phyloP scores from a whole-genome alignment of 306 rosid species.

The Cucurbita argyrosperma region DNA sequence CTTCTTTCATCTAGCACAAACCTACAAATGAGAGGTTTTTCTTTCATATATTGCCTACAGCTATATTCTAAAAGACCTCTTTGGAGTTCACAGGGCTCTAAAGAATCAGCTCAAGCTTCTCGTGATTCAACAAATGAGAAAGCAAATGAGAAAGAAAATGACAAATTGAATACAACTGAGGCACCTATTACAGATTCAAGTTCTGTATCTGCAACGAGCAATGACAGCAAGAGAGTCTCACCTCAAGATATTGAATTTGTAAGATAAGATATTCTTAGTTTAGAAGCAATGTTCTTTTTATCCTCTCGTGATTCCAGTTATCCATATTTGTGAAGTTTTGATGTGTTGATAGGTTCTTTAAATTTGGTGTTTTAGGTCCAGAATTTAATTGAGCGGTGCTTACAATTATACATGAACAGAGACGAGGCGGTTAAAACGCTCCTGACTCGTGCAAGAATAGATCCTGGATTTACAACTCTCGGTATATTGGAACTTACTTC shows the following conservation, averaged over 20 bases:
- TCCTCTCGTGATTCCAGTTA: not conserved
- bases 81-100: conserved; percentile 34
- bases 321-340: not conserved
- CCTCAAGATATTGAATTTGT: conserved; percentile 93
- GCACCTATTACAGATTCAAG: conserved; percentile 73
- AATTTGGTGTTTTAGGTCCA: conserved; percentile 40
- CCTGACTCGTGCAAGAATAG: conserved; percentile 90
- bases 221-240: conserved; percentile 73
- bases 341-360: not conserved
- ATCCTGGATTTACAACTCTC: conserved; percentile 86
- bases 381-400: conserved; percentile 85
- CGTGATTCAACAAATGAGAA: conserved; percentile 65
- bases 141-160: conserved; percentile 42
- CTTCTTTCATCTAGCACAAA: not conserved
- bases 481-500: conserved; percentile 35
- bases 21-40: not conserved
- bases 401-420: conserved; percentile 86
- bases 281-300: not conserved
- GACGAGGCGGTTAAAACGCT: conserved; percentile 91
- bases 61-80: not conserved
- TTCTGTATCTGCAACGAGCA: conserved; percentile 72
- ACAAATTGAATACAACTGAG: conserved; percentile 49
- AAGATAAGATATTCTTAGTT: conserved; percentile 16
- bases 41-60: not conserved
- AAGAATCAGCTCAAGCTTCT: conserved; percentile 73